Evolutionary conservation across 2,329 filamentous ascomycete species (phyloP), one percentile per base, ranked within the genome.

Genomic region (Colletotrichum navitas): DNA sequence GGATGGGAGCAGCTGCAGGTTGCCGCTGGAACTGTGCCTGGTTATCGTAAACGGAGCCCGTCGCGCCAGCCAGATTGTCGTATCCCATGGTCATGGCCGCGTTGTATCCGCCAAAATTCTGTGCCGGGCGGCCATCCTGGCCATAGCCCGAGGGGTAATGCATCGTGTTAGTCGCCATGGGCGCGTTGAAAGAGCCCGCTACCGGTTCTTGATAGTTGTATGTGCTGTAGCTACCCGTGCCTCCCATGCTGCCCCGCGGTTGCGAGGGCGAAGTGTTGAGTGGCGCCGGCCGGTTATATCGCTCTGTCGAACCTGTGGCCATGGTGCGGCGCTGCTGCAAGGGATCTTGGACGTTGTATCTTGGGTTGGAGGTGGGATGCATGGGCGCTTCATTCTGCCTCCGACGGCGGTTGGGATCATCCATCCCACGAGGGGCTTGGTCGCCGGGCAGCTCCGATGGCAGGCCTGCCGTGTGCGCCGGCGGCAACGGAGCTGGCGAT

Each of bases 21-120:
- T 94, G 93, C 85, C 92, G 91, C 78, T 91, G 88, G 84, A 94
- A 97, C 79, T 91, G 91, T 83, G 91, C 88, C 80, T 91, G 89
- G 79, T 90, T 85, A 81, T 95, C 93, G 84, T 97, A 97, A 83
- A 92, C 86, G 84, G 89, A 81, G 83, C 84, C 85, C 36, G 66
- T 70, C 26, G 71, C 68, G 39, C 73, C 73, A 49, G 71, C 58
- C 39, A 74, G 51, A 41, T 71, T 73, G 45, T 74, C 73, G 85
- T 97, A 97, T 88, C 96, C 91, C 84, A 95, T 90, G 74, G 89
- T 89, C 66, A 89, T 84, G 59, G 68, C 68, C 65, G 90, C 82
- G 77, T 85, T 90, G 85, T 88, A 92, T 80, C 84, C 84, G 78
- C 83, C 81, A 77, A 89, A 91, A 75, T 80, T 81, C 76, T 87